phyloP scores from a whole-genome alignment of 768 basidiomycete genomes.

The Suillus occidentalis region DNA sequence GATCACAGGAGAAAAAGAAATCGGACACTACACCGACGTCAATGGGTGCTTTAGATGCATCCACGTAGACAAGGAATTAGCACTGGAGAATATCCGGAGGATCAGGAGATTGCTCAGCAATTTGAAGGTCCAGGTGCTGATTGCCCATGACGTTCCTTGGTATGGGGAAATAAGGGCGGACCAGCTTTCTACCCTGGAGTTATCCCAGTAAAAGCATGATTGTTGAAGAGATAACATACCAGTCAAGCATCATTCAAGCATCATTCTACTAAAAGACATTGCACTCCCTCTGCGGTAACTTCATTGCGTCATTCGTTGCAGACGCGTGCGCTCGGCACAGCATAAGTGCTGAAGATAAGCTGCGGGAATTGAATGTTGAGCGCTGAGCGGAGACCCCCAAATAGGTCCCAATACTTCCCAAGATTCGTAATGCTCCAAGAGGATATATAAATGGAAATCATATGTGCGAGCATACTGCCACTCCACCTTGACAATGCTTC shows the following conservation, averaged over 20 bases:
- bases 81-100: slow-evolving; percentile 40
- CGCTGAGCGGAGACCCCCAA: no score
- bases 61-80: slow-evolving; percentile 41
- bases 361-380: no score
- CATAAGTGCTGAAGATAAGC: no score
- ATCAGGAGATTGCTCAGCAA: slow-evolving; percentile 38
- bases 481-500: slow-evolving; percentile 13
- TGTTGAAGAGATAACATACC: background rate
- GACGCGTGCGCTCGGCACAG: no score
- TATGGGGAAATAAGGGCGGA: slow-evolving; percentile 44
- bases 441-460: background rate
- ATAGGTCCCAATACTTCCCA: background rate
- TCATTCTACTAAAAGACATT: background rate
- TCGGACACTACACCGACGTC: slow-evolving; percentile 30
- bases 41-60: slow-evolving; percentile 36
- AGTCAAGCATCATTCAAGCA: background rate
- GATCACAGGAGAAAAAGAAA: slow-evolving; percentile 43
- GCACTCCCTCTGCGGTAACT: background rate
- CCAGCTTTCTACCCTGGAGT: slow-evolving; percentile 16
- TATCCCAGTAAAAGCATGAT: slow-evolving; percentile 5
- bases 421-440: slow-evolving; percentile 13
- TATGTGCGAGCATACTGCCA: background rate
- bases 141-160: slow-evolving; percentile 55
- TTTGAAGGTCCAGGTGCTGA: slow-evolving; percentile 42
- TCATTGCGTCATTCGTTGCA: background rate